Conservation (phyloP, 2,329 filamentous ascomycete species). For the Aspergillus brasiliensis region DNA sequence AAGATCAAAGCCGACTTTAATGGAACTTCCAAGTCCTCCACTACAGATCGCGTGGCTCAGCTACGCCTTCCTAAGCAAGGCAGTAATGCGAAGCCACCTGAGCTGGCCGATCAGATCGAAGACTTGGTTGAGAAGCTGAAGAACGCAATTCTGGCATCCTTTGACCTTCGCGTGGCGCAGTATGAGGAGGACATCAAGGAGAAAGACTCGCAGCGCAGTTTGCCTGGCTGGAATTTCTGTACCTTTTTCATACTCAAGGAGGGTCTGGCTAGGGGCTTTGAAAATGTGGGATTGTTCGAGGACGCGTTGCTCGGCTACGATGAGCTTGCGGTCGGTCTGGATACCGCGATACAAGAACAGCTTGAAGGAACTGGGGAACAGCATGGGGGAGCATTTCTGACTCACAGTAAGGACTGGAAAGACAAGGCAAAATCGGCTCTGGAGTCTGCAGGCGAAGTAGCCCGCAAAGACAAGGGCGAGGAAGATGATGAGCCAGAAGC, state of each 20-base stretch:
- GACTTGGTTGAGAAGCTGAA: constrained; percentile 88
- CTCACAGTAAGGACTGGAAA: constrained; percentile 73
- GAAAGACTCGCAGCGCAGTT: constrained; percentile 79
- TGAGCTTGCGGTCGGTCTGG: constrained; percentile 84
- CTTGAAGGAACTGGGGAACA: constrained; percentile 61
- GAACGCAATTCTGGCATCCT: constrained; percentile 80
- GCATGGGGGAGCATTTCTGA: constrained; percentile 71
- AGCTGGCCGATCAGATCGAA: constrained; percentile 78
- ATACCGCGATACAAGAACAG: constrained; percentile 78
- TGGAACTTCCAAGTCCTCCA: constrained; percentile 69
- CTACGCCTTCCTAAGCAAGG: constrained; percentile 67
- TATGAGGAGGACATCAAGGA: constrained; percentile 98
- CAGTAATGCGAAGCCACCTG: constrained; percentile 67
- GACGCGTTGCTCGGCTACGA: constrained; percentile 95
- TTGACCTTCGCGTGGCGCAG: constrained; percentile 85
- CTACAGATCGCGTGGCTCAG: constrained; percentile 78
- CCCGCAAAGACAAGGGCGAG: constrained; percentile 33
- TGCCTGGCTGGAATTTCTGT: constrained; percentile 99
- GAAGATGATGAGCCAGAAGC: constrained; percentile 31
- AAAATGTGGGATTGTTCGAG: constrained; percentile 93
- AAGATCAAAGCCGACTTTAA: constrained; percentile 92
- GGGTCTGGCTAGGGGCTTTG: constrained; percentile 87
- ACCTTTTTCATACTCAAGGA: constrained; percentile 99
- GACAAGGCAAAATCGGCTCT: constrained; percentile 58
- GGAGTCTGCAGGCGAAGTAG: constrained; percentile 34